Base-by-base conservation (phyloP, 1,284 basidiomycete species). In the Schizophyllum amplum region DNA sequence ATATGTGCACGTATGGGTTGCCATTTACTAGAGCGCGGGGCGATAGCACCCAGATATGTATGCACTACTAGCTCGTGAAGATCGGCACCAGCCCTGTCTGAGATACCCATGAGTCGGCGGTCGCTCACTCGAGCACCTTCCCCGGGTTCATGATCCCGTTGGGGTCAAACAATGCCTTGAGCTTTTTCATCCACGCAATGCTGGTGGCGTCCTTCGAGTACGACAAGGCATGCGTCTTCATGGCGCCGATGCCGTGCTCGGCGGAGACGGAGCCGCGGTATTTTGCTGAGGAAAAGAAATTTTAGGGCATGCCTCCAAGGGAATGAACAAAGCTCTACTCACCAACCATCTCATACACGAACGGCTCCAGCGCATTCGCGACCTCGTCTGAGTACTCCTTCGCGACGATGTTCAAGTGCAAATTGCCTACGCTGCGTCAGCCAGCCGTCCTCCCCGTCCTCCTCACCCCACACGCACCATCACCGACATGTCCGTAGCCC, bases 401-500 rank as follows among this genome's bases (percentile, higher is more conserved):
- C 0, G 95, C 94, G n/a, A 95, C 83, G 53, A 96, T 82, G 71
- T 99, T 99, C 68, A 99, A 75, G 68, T 99, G 96, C 54, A 99
- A 72, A 67, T 99, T 99, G 13, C 93, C 92, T 94, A 63, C 13
- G 52, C 55, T 22, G 47, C 53, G 47, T 47, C 57, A 46, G 60
- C 61, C 13, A 11, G 54, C 62, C 24, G 59, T 59, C 47, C 24
- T 26, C 55, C 42, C 59, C 54, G 52, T 25, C 17, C 53, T 11
- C 6, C 23, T 26, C 51, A 27, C 6, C 5, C 27, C 27, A 24
- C 13, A 71, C 84, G 67, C 67, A 87, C 94, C 94, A 72, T 99
- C 96, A 23, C 97, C 96, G 59, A 98, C 87, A 69, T 99, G 97
- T 2, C 97, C 96, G 66, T 94, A 98, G 1, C 96, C 96, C 58